Evolutionary conservation across 495 filamentous ascomycete species (phyloP), one percentile per base, ranked within the genome.

Genomic region (Annulohypoxylon maeteangense): DNA sequence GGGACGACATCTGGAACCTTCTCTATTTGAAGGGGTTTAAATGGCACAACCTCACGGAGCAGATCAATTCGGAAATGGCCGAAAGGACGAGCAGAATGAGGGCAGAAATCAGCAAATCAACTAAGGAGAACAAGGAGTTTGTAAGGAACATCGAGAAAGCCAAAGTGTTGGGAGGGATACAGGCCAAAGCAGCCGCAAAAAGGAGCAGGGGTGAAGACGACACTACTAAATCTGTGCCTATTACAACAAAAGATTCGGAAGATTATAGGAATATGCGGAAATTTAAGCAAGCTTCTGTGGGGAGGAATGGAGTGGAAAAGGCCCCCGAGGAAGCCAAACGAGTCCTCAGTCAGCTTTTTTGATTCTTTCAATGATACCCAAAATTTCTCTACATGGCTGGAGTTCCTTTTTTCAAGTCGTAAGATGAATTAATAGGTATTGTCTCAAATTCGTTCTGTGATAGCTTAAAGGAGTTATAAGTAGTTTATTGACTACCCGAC

Each of bases 1-100:
- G 91, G 61, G 95, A 99, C 79, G 96, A 98, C 76, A 87, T 99
- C 51, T 97, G 92, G 92, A 95, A 81, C 45, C 62, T 88, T 36
- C 72, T 86, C 63, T 99, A 98, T 76, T 83, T 99, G 59, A 87
- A 85, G 34, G 93, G 93, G 2, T 95, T 95, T 75, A 93, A 92
- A 74, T 99, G 95, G 94, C 81, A 82, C 62, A 83, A 89, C 71
- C 76, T 90, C 51, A 88, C 85, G 14, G 87, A 89, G 74, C 90
- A 93, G 76, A 90, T 95, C 70, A 85, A 90, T 53, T 83, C 90
- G 45, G 95, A 98, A 81, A 91, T 92, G 78, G 90, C 90, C 27
- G 93, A 94, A 78, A 78, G 93, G n/a, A 88, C 91, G 62, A 91
- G 89, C 64, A 88, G 90, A 73, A 88, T 94, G 85, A 83, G 92